Conservation (phyloP, 176 grass and related monocot species). For the Cenchrus purpureus region DNA sequence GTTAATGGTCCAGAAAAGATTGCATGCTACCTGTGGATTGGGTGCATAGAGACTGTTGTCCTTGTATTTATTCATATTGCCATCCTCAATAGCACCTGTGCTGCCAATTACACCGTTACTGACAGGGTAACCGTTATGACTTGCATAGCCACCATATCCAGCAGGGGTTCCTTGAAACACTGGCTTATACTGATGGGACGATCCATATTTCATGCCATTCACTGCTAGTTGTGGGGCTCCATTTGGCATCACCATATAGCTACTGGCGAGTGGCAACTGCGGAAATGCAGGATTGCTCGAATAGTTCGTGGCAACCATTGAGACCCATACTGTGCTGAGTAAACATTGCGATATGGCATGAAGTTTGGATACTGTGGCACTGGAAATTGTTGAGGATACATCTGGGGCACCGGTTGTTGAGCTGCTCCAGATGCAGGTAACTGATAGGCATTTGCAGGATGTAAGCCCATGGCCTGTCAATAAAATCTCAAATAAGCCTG, state of each 20-base stretch:
- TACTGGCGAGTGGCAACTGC: constrained; percentile 52
- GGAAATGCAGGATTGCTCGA: constrained; percentile 65
- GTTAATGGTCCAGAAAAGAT: not conserved
- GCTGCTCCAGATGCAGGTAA: constrained; percentile 42
- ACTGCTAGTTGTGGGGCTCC: constrained; percentile 53
- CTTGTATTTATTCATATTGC: constrained; percentile 56
- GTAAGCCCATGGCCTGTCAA: constrained; percentile 43
- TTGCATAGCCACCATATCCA: constrained; percentile 56
- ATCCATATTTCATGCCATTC: constrained; percentile 59
- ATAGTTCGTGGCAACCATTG: constrained; percentile 64
- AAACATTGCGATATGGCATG: constrained; percentile 63
- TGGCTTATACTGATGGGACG: constrained; percentile 60
- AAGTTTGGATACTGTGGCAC: constrained; percentile 70
- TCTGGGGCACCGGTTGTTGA: constrained; percentile 55
- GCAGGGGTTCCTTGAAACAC: constrained; percentile 51
- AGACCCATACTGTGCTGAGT: constrained; percentile 59
- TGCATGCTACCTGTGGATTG: constrained; percentile 52
- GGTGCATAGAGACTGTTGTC: constrained; percentile 56
- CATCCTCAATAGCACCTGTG: constrained; percentile 47
- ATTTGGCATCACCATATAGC: constrained; percentile 72
- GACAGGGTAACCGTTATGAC: constrained; percentile 59
- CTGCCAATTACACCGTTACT: constrained; percentile 48
- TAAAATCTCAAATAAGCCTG: constrained; percentile 17
- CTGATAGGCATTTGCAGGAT: constrained; percentile 48
- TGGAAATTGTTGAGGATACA: constrained; percentile 67